Evolutionary conservation across 228 moss, liverwort and hornwort species (phyloP).

Genomic region (Sphagnum fallax): DNA sequence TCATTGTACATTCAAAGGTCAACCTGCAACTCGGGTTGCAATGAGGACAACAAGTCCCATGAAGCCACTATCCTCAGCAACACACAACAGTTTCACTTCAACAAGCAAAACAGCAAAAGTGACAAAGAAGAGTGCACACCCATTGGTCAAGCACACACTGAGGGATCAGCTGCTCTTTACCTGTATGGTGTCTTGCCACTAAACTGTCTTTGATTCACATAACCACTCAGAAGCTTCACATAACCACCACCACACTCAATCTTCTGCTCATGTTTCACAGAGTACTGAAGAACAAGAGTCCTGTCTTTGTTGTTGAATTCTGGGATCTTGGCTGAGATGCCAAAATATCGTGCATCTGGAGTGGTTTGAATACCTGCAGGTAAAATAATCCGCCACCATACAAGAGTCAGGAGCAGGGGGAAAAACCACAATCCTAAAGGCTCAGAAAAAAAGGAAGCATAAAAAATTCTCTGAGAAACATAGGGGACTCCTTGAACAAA

Average conservation of each 20-base stretch:
- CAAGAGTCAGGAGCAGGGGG: background rate
- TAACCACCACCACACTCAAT: slow-evolving; percentile 97
- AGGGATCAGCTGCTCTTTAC: slow-evolving; percentile 13
- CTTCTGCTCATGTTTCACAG: slow-evolving; percentile 80
- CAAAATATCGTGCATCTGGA: slow-evolving; percentile 67
- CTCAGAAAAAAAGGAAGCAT: background rate
- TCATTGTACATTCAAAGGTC: background rate
- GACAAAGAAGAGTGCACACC: background rate
- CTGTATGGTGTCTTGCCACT: slow-evolving; percentile 85
- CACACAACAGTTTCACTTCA: no score
- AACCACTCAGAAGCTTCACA: slow-evolving; percentile 78
- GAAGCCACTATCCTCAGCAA: no score
- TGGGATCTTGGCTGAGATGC: slow-evolving; percentile 59
- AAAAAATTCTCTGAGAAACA: no score
- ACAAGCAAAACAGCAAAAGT: background rate
- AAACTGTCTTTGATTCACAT: slow-evolving; percentile 67
- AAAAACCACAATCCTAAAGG: background rate
- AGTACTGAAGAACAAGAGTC: slow-evolving; percentile 73
- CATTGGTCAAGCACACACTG: background rate
- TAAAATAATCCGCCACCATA: background rate
- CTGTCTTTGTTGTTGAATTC: slow-evolving; percentile 70
- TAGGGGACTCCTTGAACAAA: no score
- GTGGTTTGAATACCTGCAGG: slow-evolving; percentile 70
- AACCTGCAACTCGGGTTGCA: background rate
- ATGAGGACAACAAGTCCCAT: background rate